Evolutionary conservation across 352 stramenopile species (phyloP), one percentile per base, ranked within the genome.

Genomic region (Peronospora farinosa): DNA sequence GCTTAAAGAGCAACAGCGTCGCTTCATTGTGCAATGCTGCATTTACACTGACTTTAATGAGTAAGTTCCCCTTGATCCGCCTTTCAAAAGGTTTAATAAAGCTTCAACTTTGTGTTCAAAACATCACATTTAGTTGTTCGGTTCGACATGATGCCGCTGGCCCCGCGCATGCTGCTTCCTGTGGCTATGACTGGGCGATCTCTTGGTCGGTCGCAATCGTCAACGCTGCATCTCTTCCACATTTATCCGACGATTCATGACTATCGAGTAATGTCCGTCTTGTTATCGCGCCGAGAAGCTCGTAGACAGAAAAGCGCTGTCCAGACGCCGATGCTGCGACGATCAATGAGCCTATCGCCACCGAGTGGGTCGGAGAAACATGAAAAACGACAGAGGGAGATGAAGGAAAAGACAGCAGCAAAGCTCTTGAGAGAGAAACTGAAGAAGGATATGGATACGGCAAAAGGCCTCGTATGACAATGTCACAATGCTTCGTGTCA

Each of bases 361-460:
- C 21, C 32, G 33, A 21, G 48, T 30, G 31, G 69, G 8, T 35
- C 27, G 2, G 33, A 60, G 15, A 19, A 42, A 28, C 43, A 52
- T 15, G 37, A 53, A 17, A 25, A 60, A 15, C 23, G 51, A 13
- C 25, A 71, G 21, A 38, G 23, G 7, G 37, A 61, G 25, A 21
- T 50, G 16, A 40, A 75, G n/a, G 51, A 66, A 11, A 63, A 66
- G 13, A 56, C 65, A 13, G 60, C 66, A 2, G 58, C 54, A 9
- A 35, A 54, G 28, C 54, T 80, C 12, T 62, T 78, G 36, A 78
- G 74, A 49, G 41, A 52, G 33, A 78, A 80, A 47, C 51, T 79
- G n/a, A 67, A 67, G 21, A 72, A 60, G 30, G 73, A 87, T 45
- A 62, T 84, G 27, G 71, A 76, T 47, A 76, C 45, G 33, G 66